Evolutionary conservation across 805 yeast genomes (phyloP), one percentile per base, ranked within the genome.

Genomic region (Saccharomycopsis fermentans): DNA sequence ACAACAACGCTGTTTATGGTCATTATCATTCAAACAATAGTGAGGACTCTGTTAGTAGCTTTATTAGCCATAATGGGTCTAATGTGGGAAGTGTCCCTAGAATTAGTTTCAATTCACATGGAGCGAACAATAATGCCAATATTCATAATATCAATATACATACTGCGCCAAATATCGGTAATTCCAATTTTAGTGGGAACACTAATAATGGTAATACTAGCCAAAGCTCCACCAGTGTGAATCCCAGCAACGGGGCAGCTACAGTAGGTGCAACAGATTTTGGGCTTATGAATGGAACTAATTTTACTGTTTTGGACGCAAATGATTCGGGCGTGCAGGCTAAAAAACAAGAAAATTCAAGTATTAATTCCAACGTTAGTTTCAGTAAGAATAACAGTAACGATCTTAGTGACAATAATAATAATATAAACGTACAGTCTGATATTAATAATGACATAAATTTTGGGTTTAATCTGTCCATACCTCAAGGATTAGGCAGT

Each of bases 11-110:
- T 21, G n/a, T 43, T 43, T 43, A 43, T 21, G 50, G 50, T 3
- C 50, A 43, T 21, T 43, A 43, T 43, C 50, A 43, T 21, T 55
- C 56, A n/a, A 60, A 58, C 47, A 55, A 54, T 51, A 60, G 63
- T 40, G 56, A 54, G 26, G 63, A 60, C 17, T 58, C 61, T 3
- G n/a, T 60, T 0, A 32, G 55, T 26, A 58, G 63, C 35, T 57
- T 58, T 34, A 21, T 60, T 6, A 58, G 55, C 24, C 56, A 52
- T n/a, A 43, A 43, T 43, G 50, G 50, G 11, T 43, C 50, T 21
- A 43, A 43, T 43, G 50, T 21, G 12, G 50, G 50, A 24, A 43
- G 50, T 43, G 50, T 43, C 12, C 50, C 50, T 24, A 19, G 50
- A 43, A 43, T 43, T 27, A 43, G 50, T 24, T n/a, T 21, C 50